A percentile compares a stretch with the other conserved stretches of the same genome.
Evolutionary conservation across 352 stramenopile species (phyloP).

Genomic region (Aphanomyces cochlioides): DNA sequence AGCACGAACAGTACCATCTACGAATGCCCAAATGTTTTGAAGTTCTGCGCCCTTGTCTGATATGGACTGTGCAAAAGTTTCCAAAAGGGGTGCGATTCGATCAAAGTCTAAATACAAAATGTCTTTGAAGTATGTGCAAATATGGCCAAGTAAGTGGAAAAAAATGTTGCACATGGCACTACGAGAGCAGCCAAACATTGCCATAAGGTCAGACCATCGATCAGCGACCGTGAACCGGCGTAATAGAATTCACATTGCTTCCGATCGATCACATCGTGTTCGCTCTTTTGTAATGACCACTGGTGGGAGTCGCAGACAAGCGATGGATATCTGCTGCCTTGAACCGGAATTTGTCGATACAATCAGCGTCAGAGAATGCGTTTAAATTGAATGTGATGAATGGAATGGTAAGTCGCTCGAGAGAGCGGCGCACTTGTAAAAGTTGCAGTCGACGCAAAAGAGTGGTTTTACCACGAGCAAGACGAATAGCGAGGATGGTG

Average conservation of each 20-base stretch:
- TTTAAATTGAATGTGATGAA: not conserved
- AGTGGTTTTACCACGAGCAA: too few species aligned
- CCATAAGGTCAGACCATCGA: constrained; percentile 7
- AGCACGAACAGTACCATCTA: not conserved
- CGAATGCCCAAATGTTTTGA: not conserved
- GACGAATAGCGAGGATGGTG: too few species aligned
- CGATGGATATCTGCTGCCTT: not conserved
- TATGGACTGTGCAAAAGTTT: not conserved
- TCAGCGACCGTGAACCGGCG: constrained; percentile 17
- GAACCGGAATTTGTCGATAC: not conserved
- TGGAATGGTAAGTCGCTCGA: not conserved
- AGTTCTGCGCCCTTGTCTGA: too few species aligned
- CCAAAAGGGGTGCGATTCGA: not conserved
- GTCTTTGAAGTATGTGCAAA: not conserved
- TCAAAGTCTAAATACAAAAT: not conserved
- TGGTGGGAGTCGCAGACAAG: not conserved
- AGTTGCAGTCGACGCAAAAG: too few species aligned
- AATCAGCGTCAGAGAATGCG: not conserved
- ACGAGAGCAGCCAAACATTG: not conserved
- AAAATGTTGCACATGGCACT: constrained; percentile 26
- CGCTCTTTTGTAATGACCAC: constrained; percentile 2
- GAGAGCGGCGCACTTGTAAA: too few species aligned
- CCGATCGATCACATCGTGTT: not conserved
- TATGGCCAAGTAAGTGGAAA: constrained; percentile 7
- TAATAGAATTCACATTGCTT: constrained; percentile 21